Evolutionary conservation across 1,284 basidiomycete species (phyloP).

Genomic region (Wallemia ichthyophaga): DNA sequence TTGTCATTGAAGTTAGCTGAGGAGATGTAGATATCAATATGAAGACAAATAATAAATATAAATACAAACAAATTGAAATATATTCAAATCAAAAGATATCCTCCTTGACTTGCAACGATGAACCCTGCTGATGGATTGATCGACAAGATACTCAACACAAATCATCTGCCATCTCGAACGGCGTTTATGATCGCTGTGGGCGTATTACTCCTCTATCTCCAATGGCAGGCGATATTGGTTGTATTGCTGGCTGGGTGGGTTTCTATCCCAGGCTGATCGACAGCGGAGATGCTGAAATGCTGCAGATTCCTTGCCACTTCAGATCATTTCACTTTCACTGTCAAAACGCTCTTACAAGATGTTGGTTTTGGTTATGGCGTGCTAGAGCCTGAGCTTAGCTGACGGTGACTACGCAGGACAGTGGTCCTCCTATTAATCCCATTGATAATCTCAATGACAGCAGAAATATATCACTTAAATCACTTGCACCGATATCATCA

Average conservation of each 20-base stretch:
- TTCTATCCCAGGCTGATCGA: neutral
- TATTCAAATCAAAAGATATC: too few species aligned
- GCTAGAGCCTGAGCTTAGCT: neutral
- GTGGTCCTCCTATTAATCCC: too few species aligned
- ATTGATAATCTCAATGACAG: too few species aligned
- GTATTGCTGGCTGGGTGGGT: neutral
- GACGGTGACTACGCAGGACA: neutral
- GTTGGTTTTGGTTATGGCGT: neutral
- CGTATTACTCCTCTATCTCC: neutral
- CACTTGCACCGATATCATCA: neutral
- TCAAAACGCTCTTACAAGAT: neutral
- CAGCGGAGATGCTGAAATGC: neutral
- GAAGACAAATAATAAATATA: neutral
- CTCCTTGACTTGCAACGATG: neutral
- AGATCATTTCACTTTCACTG: neutral
- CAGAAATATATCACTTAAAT: too few species aligned
- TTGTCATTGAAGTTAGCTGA: constrained; percentile 11
- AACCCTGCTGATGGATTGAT: neutral
- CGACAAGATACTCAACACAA: neutral
- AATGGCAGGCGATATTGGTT: neutral
- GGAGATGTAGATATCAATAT: too few species aligned
- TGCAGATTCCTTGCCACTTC: neutral
- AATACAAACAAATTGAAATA: too few species aligned
- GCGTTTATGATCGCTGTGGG: neutral
- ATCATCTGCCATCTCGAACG: neutral